Evolutionary conservation across 495 filamentous ascomycete genomes (phyloP).

Genomic region (Jackrogersella multiformis): DNA sequence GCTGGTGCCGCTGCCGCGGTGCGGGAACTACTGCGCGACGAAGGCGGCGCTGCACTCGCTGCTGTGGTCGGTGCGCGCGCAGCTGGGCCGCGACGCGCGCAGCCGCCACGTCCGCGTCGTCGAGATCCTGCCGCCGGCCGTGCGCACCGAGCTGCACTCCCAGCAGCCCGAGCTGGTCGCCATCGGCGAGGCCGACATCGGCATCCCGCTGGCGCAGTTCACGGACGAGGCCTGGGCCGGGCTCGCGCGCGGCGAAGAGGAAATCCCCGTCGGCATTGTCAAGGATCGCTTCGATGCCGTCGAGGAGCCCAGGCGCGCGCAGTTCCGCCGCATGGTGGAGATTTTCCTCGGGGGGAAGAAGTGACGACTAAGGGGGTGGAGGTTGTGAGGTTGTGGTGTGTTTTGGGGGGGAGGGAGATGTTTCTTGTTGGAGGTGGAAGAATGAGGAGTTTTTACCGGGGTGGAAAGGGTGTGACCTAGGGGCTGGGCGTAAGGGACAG

Average conservation of each 20-base stretch:
- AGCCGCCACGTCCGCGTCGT: constrained; percentile 61
- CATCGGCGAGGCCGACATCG: constrained; percentile 49
- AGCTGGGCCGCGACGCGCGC: constrained; percentile 56
- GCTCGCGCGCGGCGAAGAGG: constrained; percentile 61
- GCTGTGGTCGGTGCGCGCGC: constrained; percentile 65
- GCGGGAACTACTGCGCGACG: constrained; percentile 65
- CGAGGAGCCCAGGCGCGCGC: constrained; percentile 26
- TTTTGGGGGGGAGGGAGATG: neutral
- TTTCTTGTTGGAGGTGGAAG: too few species aligned
- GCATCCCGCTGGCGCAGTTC: constrained; percentile 71
- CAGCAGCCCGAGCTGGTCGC: constrained; percentile 58
- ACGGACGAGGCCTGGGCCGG: constrained; percentile 64
- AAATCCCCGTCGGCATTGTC: constrained; percentile 48
- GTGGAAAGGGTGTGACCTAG: too few species aligned
- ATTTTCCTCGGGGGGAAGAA: constrained; percentile 24
- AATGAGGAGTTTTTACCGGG: too few species aligned
- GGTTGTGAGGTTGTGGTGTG: neutral
- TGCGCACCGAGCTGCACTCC: constrained; percentile 71
- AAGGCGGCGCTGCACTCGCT: constrained; percentile 69
- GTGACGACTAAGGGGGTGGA: constrained; percentile 1
- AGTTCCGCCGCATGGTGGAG: constrained; percentile 23
- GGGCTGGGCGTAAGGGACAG: too few species aligned
- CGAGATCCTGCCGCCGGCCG: constrained; percentile 72
- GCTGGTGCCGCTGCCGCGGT: constrained; percentile 61
- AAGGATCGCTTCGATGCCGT: constrained; percentile 21